phyloP scores from a whole-genome alignment of 495 filamentous ascomycete species.

The Neurospora sp. region DNA sequence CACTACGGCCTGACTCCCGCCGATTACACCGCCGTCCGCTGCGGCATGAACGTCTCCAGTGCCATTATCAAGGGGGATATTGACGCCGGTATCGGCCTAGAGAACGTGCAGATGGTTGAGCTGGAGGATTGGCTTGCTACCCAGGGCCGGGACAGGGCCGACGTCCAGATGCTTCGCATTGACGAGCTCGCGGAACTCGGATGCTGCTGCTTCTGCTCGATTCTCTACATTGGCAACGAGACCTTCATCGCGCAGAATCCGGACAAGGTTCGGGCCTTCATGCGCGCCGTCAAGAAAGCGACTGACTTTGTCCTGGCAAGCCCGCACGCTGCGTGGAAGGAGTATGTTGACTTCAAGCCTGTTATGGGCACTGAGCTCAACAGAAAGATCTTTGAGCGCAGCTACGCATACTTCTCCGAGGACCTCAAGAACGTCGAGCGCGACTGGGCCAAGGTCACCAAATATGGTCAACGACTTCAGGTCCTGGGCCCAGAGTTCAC shows the following conservation, averaged over 20 bases:
- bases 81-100: conserved; percentile 60
- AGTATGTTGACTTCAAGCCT: conserved; percentile 59
- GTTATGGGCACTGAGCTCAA: conserved; percentile 55
- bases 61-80: conserved; percentile 55
- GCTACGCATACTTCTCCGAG: conserved; percentile 58
- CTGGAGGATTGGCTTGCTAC: conserved; percentile 55
- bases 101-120: conserved; percentile 68
- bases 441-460: conserved; percentile 61
- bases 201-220: conserved; percentile 68
- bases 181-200: conserved; percentile 62
- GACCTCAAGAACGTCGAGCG: conserved; percentile 60
- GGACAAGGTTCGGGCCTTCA: conserved; percentile 49
- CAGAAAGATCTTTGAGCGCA: conserved; percentile 63
- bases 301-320: conserved; percentile 55
- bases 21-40: conserved; percentile 59
- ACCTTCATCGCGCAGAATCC: conserved; percentile 49
- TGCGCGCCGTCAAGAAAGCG: conserved; percentile 57
- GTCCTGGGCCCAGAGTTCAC: conserved; percentile 46
- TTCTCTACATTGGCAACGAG: conserved; percentile 61
- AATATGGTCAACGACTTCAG: conserved; percentile 55
- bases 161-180: conserved; percentile 64
- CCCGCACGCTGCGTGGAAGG: conserved; percentile 46
- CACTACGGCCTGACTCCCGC: conserved; percentile 60
- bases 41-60: conserved; percentile 36
- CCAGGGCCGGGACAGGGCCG: conserved; percentile 47